These are phyloP conservation scores for Tubosaeta sp. DNA, from an alignment of 768 basidiomycete genomes.

Conservation along the genomic window DNA sequence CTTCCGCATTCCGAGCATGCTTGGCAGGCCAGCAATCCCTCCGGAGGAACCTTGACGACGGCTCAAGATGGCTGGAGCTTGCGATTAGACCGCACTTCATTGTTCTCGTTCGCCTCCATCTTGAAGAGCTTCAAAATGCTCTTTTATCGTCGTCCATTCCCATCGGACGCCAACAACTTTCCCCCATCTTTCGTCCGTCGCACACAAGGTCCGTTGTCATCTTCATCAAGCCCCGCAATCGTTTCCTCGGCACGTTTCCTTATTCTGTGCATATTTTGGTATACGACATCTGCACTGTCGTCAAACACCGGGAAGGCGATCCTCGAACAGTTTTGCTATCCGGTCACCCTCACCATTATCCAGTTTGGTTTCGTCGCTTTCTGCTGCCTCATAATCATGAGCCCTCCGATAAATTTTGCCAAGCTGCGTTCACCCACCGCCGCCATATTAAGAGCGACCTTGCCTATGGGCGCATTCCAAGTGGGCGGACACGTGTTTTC, in stretches of 20 bases:
- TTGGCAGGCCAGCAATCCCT: slow-evolving; percentile 24
- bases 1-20: slow-evolving; percentile 9
- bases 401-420: slow-evolving; percentile 62
- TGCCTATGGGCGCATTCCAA: slow-evolving; percentile 97
- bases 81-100: slow-evolving; percentile 2
- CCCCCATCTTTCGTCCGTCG: slow-evolving; percentile 26
- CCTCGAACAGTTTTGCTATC: slow-evolving; percentile 88
- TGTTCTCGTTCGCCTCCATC: slow-evolving; percentile 10
- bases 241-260: slow-evolving; percentile 53
- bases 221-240: slow-evolving; percentile 14
- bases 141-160: slow-evolving; percentile 15
- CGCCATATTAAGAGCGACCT: slow-evolving; percentile 69
- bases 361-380: slow-evolving; percentile 93
- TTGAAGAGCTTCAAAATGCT: slow-evolving; percentile 14
- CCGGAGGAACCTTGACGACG: slow-evolving; percentile 6
- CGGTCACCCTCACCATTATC: slow-evolving; percentile 94
- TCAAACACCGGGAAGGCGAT: slow-evolving; percentile 97
- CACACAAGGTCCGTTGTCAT: slow-evolving; percentile 15
- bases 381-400: slow-evolving; percentile 85
- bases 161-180: slow-evolving; percentile 11
- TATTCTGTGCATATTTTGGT: slow-evolving; percentile 87
- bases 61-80: slow-evolving; percentile 7
- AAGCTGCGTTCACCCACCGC: slow-evolving; percentile 66
- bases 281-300: slow-evolving; percentile 86
- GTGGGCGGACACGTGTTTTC: slow-evolving; percentile 98